phyloP scores from a whole-genome alignment of 129 eudicot genomes.

The Dittrichia graveolens region DNA sequence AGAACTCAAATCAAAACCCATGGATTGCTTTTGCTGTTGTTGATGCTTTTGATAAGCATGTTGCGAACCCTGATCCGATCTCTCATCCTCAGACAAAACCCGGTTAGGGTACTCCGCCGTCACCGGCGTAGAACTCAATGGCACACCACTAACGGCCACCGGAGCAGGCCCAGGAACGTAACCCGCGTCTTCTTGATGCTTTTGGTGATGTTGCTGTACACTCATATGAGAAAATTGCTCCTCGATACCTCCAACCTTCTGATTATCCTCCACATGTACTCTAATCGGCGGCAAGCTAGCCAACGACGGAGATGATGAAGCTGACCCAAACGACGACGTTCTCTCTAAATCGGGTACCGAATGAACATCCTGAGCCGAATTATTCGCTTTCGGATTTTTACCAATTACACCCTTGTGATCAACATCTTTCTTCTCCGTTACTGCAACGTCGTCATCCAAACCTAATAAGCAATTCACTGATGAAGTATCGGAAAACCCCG shows the following conservation, averaged over 20 bases:
- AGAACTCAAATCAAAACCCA: slow-evolving; percentile 56
- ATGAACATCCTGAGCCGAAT: slow-evolving; percentile 48
- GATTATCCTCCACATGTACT: slow-evolving; percentile 59
- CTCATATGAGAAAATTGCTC: slow-evolving; percentile 74
- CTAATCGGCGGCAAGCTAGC: slow-evolving; percentile 66
- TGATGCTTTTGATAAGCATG: slow-evolving; percentile 29
- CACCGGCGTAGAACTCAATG: slow-evolving; percentile 32
- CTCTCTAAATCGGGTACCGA: slow-evolving; percentile 59
- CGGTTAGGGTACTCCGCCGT: slow-evolving; percentile 40
- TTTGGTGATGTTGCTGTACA: slow-evolving; percentile 32
- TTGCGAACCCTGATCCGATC: slow-evolving; percentile 57
- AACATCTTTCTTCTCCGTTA: slow-evolving; percentile 29
- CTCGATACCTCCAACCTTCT: slow-evolving; percentile 57
- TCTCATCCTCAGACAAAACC: slow-evolving; percentile 64
- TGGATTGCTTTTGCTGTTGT: slow-evolving; percentile 40
- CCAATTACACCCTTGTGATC: slow-evolving; percentile 37
- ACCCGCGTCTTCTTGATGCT: slow-evolving; percentile 50
- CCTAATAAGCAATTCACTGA: slow-evolving; percentile 57
- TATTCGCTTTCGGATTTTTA: slow-evolving; percentile 20
- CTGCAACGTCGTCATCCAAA: slow-evolving; percentile 49
- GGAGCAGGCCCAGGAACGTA: slow-evolving; percentile 44
- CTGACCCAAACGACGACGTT: slow-evolving; percentile 68
- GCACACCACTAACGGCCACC: slow-evolving; percentile 35
- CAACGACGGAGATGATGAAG: slow-evolving; percentile 71
- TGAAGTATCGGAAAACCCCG: slow-evolving; percentile 71